Percentiles rank a stretch among this genome's conserved stretches.
phyloP scores from a whole-genome alignment of 208 protist genomes.

The Acanthamoeba rhysodes region DNA sequence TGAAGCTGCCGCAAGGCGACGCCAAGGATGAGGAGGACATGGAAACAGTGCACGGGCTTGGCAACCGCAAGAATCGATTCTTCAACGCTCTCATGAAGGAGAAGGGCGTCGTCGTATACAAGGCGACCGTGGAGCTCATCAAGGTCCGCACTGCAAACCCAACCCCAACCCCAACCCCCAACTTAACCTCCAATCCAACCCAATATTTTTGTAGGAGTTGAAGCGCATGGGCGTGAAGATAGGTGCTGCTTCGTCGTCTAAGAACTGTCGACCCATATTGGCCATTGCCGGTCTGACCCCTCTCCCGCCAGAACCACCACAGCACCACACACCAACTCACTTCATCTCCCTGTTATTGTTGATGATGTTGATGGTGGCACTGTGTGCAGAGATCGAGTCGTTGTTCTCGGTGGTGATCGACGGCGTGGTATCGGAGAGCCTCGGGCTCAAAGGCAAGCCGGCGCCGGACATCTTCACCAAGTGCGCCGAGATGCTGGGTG shows the following conservation, averaged over 20 bases:
- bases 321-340: not conserved
- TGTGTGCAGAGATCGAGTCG: not conserved
- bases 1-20: not conserved
- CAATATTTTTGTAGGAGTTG: not conserved
- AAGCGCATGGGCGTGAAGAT: constrained; percentile 69
- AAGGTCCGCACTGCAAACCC: constrained; percentile 3
- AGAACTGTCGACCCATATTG: constrained; percentile 54
- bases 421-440: constrained; percentile 30
- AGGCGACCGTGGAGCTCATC: constrained; percentile 41
- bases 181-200: no score
- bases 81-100: constrained; percentile 60
- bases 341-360: not conserved
- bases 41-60: constrained; percentile 22
- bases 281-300: constrained; percentile 23
- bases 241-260: constrained; percentile 58
- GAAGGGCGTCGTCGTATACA: constrained; percentile 57
- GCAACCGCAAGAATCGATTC: constrained; percentile 60
- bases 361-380: no score
- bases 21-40: not conserved
- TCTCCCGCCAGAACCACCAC: no score
- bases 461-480: constrained; percentile 73
- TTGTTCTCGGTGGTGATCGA: constrained; percentile 71
- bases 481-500: constrained; percentile 48
- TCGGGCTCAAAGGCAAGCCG: constrained; percentile 64
- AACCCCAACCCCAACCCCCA: not conserved